phyloP scores from a whole-genome alignment of 345 rosid genomes.

The Melaleuca quinquenervia region DNA sequence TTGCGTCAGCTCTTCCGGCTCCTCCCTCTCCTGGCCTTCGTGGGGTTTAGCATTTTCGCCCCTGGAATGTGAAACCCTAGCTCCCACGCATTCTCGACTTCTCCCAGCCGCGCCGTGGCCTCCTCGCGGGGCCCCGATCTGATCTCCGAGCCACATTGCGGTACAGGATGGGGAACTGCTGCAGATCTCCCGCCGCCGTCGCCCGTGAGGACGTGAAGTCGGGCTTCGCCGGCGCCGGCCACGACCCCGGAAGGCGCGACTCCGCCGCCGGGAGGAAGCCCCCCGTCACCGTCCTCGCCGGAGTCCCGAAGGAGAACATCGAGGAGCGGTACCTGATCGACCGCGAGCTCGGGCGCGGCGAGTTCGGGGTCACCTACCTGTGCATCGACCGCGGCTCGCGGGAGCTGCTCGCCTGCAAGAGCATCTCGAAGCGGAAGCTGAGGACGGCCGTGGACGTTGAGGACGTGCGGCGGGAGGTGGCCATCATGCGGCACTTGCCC shows the following conservation, averaged over 20 bases:
- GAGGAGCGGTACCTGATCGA: conserved; percentile 85
- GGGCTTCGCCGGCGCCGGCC: conserved; percentile 60
- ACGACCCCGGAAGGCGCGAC: conserved; percentile 36
- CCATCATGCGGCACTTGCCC: conserved; percentile 94
- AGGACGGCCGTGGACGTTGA: conserved; percentile 86
- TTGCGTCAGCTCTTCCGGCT: no score
- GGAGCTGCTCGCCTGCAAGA: conserved; percentile 88
- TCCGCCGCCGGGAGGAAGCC: conserved; percentile 41
- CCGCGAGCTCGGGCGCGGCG: conserved; percentile 97
- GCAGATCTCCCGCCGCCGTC: conserved; percentile 99
- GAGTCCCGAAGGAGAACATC: conserved; percentile 76
- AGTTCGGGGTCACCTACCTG: conserved; percentile 95
- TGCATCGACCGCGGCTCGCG: conserved; percentile 74
- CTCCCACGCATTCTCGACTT: neutral
- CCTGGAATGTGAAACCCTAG: neutral
- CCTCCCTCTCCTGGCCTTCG: no score
- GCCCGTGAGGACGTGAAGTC: conserved; percentile 97
- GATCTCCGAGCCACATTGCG: neutral
- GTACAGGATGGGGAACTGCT: conserved; percentile 81
- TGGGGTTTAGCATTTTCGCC: no score
- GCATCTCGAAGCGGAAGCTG: conserved; percentile 94
- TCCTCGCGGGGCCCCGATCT: neutral
- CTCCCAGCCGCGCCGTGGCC: neutral
- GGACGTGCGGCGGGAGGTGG: conserved; percentile 94
- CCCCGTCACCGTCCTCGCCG: conserved; percentile 66